These are phyloP conservation scores for Macrophomina phaseolina DNA, from an alignment of 2,329 filamentous ascomycete species.

Conservation along the genomic window DNA sequence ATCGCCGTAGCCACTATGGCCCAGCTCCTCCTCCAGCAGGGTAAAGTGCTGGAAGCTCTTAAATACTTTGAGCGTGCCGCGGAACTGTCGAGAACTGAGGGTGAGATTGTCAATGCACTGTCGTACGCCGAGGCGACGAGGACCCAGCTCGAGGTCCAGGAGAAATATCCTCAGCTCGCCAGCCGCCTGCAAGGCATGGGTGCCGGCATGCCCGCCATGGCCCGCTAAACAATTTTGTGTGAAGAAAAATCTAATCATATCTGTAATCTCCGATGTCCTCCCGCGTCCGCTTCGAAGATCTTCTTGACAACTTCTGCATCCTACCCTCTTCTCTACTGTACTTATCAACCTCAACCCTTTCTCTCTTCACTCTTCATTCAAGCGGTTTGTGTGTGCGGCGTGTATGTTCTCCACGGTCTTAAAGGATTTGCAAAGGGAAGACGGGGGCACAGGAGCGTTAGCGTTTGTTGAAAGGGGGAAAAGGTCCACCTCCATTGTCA, in stretches of 20 bases:
- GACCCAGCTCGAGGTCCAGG: conserved; percentile 81
- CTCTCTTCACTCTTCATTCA: conserved; percentile 17
- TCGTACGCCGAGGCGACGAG: conserved; percentile 97
- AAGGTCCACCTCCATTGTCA: background rate
- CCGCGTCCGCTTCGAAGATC: background rate
- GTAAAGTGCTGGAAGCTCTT: conserved; percentile 92
- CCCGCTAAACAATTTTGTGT: background rate
- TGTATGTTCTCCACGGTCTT: background rate
- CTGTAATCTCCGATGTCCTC: conserved; percentile 10
- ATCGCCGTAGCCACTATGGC: conserved; percentile 99
- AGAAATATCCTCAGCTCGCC: conserved; percentile 60
- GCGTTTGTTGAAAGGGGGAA: background rate
- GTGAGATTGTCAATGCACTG: conserved; percentile 93
- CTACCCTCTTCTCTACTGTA: conserved; percentile 16
- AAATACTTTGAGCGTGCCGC: conserved; percentile 97
- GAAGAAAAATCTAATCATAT: conserved; percentile 15
- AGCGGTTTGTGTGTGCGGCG: background rate
- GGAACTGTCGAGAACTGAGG: conserved; percentile 90
- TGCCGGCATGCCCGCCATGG: conserved; percentile 31
- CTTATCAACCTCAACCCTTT: conserved; percentile 10
- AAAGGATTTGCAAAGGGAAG: background rate
- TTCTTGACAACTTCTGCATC: background rate
- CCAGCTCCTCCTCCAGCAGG: conserved; percentile 94
- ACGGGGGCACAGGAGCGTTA: background rate
- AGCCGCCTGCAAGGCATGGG: conserved; percentile 55